Evolutionary conservation across 2,329 filamentous ascomycete genomes (phyloP), one percentile per base, ranked within the genome.

Genomic region (Rhynchosporium graminicola): DNA sequence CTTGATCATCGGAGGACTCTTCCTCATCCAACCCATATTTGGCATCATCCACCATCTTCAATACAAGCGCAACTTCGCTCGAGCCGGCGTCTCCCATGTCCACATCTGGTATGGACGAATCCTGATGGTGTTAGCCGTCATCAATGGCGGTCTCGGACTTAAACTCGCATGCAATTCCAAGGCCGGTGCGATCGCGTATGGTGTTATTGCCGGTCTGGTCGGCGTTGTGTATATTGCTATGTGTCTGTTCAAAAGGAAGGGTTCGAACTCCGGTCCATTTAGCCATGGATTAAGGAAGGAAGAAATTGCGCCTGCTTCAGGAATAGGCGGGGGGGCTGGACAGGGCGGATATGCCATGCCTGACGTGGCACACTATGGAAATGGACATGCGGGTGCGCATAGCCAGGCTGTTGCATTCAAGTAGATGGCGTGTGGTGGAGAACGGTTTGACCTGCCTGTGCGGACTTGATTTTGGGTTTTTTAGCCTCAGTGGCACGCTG

Each of bases 141-240:
- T 88, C 68, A 89, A 89, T 68, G 87, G 86, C 60, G 87, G 86
- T 0, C 73, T 89, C 3, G 87, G 87, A 3, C 75, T 89, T 33
- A 65, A 80, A 66, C 76, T 87, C 15, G 77, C 82, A 0, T 65
- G 68, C 15, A 78, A 79, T 0, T 66, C 74, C 0, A 73, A 65
- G 2, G 69, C 72, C 10, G 80, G 80, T 50, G 73, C 82, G 58
- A 79, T 84, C 54, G 82, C 80, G 0, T 89, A 88, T 72, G 74
- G 79, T 0, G 80, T 87, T 4, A 74, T 87, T 31, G 78, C 84
- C 0, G 83, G 75, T 8, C 68, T 87, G 9, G 70, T 84, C 28
- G 78, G 76, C 46, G 46, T 78, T 4, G 63, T 76, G 3, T 88
- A 87, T 69, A 57, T 77, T 9, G 72, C 66, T 1, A 71, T 75